Evolutionary conservation across 2,329 filamentous ascomycete species (phyloP), one percentile per base, ranked within the genome.

Genomic region (Neofusicoccum sp.): DNA sequence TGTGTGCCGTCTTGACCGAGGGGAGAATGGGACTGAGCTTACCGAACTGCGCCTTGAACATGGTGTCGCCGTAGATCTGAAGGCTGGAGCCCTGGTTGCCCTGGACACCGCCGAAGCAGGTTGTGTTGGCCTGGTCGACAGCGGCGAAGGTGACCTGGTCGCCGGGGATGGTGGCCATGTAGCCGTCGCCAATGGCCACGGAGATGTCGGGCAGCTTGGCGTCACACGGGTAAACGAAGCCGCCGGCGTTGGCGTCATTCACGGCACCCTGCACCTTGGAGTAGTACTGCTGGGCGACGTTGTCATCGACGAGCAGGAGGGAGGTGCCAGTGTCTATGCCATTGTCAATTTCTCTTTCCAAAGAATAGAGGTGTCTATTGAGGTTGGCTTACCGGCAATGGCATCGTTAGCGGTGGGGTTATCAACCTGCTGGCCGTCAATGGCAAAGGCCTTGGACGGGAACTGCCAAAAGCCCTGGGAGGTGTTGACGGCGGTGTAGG

Each of bases 391-490:
- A 66, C 65, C 65, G 51, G 77, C 78, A 60, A 81, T 80, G 65
- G 76, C 77, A 9, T 75, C 72, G 47, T 69, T 73, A 48, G 71
- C 77, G 63, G 63, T 70, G 8, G 82, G 83, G 74, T 86, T 84
- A 33, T 79, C 76, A 60, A 84, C 81, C 38, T 79, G 77, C 71
- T 83, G 77, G 63, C 78, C 78, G 28, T 79, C 82, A 60, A 91
- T 78, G 16, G 77, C 76, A 68, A 87, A 89, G 47, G 77, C 76
- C 26, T 78, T 78, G 5, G 83, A 85, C 12, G 79, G 69, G 69
- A 90, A 85, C 69, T 88, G 79, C 89, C 89, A 92, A 78, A 87
- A 91, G 7, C 89, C 89, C 33, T 79, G 75, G 9, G 79, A 80
- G 16, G 79, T 80, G 69, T 90, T 83, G 63, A 91, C 80, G 8